Evolutionary conservation across 2,329 filamentous ascomycete species (phyloP).

Genomic region (Whalleya microplaca): DNA sequence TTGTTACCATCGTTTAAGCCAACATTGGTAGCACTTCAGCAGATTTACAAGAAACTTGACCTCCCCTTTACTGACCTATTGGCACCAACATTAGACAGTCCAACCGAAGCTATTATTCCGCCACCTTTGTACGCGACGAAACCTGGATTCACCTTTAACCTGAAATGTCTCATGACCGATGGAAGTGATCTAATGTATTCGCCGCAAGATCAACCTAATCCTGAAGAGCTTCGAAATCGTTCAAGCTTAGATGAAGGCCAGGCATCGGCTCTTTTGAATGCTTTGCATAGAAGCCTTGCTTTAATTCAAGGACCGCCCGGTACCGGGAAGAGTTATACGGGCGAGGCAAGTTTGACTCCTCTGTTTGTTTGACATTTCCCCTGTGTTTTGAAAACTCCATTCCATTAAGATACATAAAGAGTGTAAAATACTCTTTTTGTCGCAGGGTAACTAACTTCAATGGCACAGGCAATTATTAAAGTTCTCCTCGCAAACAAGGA

Average conservation of each 20-base stretch:
- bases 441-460: constrained; percentile 33
- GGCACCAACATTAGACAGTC: constrained; percentile 36
- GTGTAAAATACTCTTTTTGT: constrained; percentile 5
- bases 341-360: too few relatives aligned
- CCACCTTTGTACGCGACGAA: constrained; percentile 56
- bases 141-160: constrained; percentile 53
- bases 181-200: constrained; percentile 30
- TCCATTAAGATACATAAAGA: too few relatives aligned
- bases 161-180: constrained; percentile 40
- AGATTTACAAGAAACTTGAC: constrained; percentile 47
- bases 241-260: constrained; percentile 58
- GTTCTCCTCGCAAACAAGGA: constrained; percentile 51
- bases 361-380: too few relatives aligned
- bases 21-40: constrained; percentile 59
- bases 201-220: constrained; percentile 16
- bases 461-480: constrained; percentile 56
- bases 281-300: constrained; percentile 56
- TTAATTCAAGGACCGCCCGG: constrained; percentile 73
- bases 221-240: constrained; percentile 32
- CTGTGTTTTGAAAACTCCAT: too few relatives aligned
- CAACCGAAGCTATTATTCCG: constrained; percentile 35
- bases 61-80: constrained; percentile 56
- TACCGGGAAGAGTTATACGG: constrained; percentile 64
- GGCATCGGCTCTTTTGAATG: constrained; percentile 54
- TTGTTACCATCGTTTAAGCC: constrained; percentile 61